Conservation (phyloP, 2,329 filamentous ascomycete species). For the Basipetospora chlamydospora region DNA sequence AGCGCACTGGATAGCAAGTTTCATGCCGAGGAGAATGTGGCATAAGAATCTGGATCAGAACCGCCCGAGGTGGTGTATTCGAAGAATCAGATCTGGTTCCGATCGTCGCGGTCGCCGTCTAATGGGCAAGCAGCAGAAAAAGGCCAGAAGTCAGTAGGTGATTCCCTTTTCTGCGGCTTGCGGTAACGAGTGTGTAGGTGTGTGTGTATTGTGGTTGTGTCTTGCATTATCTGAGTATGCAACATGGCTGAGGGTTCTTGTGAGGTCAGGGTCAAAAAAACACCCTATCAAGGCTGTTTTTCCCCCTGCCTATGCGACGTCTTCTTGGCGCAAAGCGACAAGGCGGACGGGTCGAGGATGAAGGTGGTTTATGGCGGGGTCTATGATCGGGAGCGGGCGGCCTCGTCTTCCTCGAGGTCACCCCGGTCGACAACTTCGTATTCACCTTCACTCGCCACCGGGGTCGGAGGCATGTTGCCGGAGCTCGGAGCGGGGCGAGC, state of each 20-base stretch:
- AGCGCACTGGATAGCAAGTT: no score
- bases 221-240: neutral
- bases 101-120: conserved; percentile 22
- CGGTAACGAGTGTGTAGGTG: neutral
- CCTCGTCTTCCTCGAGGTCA: conserved; percentile 10
- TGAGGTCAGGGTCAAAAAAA: no score
- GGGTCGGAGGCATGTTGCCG: conserved; percentile 45
- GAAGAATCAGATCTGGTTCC: conserved; percentile 1
- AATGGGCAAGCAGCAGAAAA: conserved; percentile 5
- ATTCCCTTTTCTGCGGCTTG: conserved; percentile 1
- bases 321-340: no score
- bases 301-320: no score
- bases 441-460: conserved; percentile 48
- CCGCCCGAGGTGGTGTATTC: neutral
- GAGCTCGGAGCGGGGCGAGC: conserved; percentile 35
- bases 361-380: conserved; percentile 1
- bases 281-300: no score
- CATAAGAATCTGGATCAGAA: neutral
- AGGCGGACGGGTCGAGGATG: no score
- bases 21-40: neutral
- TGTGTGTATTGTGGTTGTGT: neutral
- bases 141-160: conserved; percentile 10
- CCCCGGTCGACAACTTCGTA: conserved; percentile 11
- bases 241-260: no score
- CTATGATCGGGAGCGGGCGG: neutral